Percentiles rank a stretch among this genome's conserved stretches.
Conservation (phyloP, 2,329 filamentous ascomycete species). For the Colletotrichum tabaci region DNA sequence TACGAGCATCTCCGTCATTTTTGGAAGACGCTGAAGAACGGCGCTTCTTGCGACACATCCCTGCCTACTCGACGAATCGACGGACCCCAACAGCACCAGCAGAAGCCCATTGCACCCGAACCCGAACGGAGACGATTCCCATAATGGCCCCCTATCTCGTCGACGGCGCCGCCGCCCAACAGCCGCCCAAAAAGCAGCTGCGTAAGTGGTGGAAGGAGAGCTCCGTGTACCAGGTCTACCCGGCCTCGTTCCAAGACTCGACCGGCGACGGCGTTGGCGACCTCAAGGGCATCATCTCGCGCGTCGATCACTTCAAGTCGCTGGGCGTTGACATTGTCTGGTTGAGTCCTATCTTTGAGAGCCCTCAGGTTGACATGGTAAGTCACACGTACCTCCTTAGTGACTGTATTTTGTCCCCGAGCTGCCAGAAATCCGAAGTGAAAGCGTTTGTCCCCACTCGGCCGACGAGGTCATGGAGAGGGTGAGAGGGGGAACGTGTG, state of each 20-base stretch:
- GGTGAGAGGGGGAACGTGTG: neutral
- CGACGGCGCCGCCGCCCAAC: constrained; percentile 3
- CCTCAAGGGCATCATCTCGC: constrained; percentile 70
- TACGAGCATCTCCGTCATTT: neutral
- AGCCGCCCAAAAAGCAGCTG: constrained; percentile 26
- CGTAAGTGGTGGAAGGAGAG: constrained; percentile 72
- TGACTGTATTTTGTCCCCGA: neutral
- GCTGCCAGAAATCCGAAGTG: too few species aligned
- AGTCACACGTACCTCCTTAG: constrained; percentile 10
- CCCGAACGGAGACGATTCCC: neutral
- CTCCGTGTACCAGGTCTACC: constrained; percentile 74
- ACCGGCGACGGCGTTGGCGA: constrained; percentile 70
- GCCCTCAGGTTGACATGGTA: constrained; percentile 76
- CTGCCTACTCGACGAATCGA: neutral
- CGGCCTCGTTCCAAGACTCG: constrained; percentile 73
- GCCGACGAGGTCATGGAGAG: neutral
- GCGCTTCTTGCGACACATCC: neutral
- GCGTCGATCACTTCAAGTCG: constrained; percentile 68
- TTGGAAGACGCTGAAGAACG: neutral
- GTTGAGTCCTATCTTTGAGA: constrained; percentile 64
- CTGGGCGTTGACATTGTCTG: constrained; percentile 73
- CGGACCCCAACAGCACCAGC: neutral
- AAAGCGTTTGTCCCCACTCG: too few species aligned
- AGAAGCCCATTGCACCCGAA: neutral
- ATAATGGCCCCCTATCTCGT: constrained; percentile 26